Evolutionary conservation across 257 asterid genomes (phyloP).

Genomic region (Solanum clarkiae): DNA sequence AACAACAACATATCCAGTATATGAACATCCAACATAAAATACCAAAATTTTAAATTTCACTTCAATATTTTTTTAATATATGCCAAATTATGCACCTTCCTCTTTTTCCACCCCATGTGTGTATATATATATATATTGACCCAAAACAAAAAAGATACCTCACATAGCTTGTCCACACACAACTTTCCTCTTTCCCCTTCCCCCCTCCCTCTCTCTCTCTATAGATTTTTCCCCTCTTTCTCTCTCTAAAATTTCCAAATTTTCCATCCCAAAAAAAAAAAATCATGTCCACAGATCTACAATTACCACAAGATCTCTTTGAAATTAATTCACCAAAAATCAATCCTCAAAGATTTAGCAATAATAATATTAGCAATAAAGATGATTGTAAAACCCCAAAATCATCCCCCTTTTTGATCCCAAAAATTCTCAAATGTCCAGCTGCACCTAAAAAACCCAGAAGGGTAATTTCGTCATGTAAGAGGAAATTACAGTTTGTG

Average conservation of each 20-base stretch:
- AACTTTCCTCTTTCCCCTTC: conserved; percentile 3
- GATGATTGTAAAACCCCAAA: conserved; percentile 36
- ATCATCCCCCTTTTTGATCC: conserved; percentile 34
- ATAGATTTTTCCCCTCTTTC: neutral
- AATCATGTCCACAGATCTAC: conserved; percentile 39
- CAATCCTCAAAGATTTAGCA: neutral
- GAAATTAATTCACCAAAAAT: neutral
- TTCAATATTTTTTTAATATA: too few species aligned
- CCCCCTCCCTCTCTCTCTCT: neutral
- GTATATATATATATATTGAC: conserved; percentile 23
- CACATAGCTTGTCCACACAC: neutral
- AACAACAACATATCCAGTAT: too few species aligned
- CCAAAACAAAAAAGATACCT: neutral
- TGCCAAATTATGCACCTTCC: too few species aligned
- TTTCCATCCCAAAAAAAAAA: neutral
- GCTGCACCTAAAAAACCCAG: conserved; percentile 52
- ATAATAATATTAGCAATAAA: neutral
- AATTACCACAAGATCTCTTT: conserved; percentile 15
- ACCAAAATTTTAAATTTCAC: too few species aligned
- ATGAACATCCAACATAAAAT: too few species aligned
- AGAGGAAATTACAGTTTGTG: conserved; percentile 31
- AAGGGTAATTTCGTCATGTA: conserved; percentile 23
- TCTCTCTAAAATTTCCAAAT: neutral
- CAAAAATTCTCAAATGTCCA: conserved; percentile 30
- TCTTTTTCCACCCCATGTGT: neutral